phyloP scores from a whole-genome alignment of 306 rosid species.

The Casuarina equisetifolia region DNA sequence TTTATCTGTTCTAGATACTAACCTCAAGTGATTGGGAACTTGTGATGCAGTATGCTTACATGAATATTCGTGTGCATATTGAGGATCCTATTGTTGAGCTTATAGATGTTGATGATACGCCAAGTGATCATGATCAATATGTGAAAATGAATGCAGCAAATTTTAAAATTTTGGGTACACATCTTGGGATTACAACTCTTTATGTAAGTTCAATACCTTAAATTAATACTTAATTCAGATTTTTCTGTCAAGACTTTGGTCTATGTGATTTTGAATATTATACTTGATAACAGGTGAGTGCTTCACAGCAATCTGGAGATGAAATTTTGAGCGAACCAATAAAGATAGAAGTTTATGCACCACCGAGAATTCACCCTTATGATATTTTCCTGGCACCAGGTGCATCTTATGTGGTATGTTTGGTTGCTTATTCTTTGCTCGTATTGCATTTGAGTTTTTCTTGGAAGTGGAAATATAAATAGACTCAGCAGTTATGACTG shows the following conservation, averaged over 20 bases:
- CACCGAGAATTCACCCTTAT: conserved; percentile 68
- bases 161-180: conserved; percentile 61
- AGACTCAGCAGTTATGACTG: background rate
- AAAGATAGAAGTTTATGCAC: conserved; percentile 85
- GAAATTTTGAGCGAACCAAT: conserved; percentile 67
- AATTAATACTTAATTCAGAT: conserved; percentile 19
- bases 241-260: conserved; percentile 24
- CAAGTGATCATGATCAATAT: conserved; percentile 41
- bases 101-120: conserved; percentile 43
- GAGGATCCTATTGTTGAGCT: conserved; percentile 79
- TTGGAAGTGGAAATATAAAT: conserved; percentile 1
- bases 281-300: conserved; percentile 69
- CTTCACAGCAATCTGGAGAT: conserved; percentile 62
- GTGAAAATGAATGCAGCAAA: conserved; percentile 47
- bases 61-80: conserved; percentile 74
- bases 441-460: background rate
- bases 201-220: conserved; percentile 53
- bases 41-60: conserved; percentile 72
- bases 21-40: conserved; percentile 32
- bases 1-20: background rate
- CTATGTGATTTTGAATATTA: conserved; percentile 23
- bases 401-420: conserved; percentile 77
- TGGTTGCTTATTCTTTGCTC: conserved; percentile 9
- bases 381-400: conserved; percentile 81
- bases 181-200: conserved; percentile 79